Percentiles rank a stretch among this genome's conserved stretches.
phyloP scores from a whole-genome alignment of 345 rosid species.

The Linum tenue region DNA sequence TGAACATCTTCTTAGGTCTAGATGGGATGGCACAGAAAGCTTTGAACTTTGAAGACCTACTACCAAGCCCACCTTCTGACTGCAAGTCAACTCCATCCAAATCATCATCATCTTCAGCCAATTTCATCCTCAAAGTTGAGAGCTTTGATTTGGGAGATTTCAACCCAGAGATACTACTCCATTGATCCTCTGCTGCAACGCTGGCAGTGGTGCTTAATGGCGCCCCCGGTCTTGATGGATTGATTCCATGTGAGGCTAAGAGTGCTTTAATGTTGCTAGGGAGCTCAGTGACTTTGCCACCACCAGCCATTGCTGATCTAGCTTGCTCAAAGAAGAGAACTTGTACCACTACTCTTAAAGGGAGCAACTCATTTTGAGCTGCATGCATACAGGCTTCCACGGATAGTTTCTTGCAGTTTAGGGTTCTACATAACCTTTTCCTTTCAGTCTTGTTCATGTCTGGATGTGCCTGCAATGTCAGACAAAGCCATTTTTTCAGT shows the following conservation, averaged over 20 bases:
- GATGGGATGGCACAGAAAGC: constrained; percentile 74
- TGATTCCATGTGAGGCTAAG: constrained; percentile 54
- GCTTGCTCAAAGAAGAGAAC: constrained; percentile 96
- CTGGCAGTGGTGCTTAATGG: constrained; percentile 61
- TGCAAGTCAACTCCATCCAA: constrained; percentile 47
- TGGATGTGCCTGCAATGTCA: constrained; percentile 54
- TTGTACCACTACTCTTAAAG: constrained; percentile 86
- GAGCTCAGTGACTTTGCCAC: constrained; percentile 61
- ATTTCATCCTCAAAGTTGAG: constrained; percentile 72
- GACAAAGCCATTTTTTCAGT: neutral
- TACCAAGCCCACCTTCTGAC: constrained; percentile 42
- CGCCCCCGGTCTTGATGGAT: constrained; percentile 61
- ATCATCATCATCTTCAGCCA: constrained; percentile 73
- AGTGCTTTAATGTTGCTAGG: constrained; percentile 87
- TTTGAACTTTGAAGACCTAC: constrained; percentile 44
- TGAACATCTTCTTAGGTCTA: constrained; percentile 48
- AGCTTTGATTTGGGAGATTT: constrained; percentile 60
- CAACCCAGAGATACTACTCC: constrained; percentile 95
- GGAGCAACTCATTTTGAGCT: constrained; percentile 85
- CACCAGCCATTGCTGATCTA: constrained; percentile 58
- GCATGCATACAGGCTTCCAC: constrained; percentile 98
- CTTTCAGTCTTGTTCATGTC: constrained; percentile 75
- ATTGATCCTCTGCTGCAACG: constrained; percentile 63
- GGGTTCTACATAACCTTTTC: constrained; percentile 64
- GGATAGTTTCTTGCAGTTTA: constrained; percentile 92